A percentile compares a stretch with the other conserved stretches of the same genome.
Evolutionary conservation across 805 yeast genomes (phyloP).

Genomic region (Priceomyces fermenticarens): DNA sequence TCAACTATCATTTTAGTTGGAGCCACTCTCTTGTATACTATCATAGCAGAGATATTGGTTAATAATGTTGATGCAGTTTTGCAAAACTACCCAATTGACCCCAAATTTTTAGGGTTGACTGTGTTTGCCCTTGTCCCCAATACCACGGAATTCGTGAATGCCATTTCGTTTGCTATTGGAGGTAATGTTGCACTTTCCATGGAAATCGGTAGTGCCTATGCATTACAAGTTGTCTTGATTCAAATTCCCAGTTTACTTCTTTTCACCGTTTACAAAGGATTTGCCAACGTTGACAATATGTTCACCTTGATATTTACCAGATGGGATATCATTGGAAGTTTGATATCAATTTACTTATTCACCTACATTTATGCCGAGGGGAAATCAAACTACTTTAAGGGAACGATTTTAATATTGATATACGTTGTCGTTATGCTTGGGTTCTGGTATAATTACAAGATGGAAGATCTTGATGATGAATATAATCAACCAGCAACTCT

Average conservation of each 20-base stretch:
- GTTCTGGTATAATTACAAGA: constrained; percentile 60
- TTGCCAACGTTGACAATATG: constrained; percentile 43
- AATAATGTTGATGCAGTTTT: constrained; percentile 89
- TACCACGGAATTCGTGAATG: constrained; percentile 94
- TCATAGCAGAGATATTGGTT: constrained; percentile 91
- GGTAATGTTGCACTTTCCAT: constrained; percentile 95
- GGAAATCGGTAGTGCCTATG: constrained; percentile 98
- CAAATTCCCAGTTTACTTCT: constrained; percentile 90
- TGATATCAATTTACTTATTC: constrained; percentile 83
- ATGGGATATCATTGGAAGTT: constrained; percentile 89
- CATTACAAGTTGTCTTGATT: constrained; percentile 87
- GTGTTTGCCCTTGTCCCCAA: constrained; percentile 95
- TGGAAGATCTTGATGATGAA: constrained; percentile 31
- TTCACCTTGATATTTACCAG: constrained; percentile 88
- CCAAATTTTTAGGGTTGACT: constrained; percentile 89
- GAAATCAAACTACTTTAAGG: constrained; percentile 93
- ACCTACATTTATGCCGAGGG: constrained; percentile 96
- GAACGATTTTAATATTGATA: constrained; percentile 77
- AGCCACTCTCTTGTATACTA: constrained; percentile 85
- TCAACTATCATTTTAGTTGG: constrained; percentile 77
- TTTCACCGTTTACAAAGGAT: constrained; percentile 54
- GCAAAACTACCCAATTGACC: constrained; percentile 73
- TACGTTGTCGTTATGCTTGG: constrained; percentile 77
- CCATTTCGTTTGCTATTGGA: constrained; percentile 92
- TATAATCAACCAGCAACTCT: constrained; percentile 6